Evolutionary conservation across 108 stramenopile species (phyloP).

Genomic region (Nannochloropsis oceanica): DNA sequence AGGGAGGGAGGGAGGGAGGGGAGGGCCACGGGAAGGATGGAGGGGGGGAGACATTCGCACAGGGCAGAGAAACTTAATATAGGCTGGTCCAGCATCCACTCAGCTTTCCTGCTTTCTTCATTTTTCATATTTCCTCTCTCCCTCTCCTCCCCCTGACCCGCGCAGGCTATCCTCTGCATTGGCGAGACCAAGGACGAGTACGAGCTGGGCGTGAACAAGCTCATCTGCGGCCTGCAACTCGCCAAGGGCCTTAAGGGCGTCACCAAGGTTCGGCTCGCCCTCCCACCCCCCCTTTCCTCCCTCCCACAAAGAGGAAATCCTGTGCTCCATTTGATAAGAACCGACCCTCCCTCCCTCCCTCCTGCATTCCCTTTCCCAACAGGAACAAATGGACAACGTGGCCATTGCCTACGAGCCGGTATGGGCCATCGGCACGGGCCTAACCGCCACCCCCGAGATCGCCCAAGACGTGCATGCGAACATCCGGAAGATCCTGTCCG

Average conservation of each 20-base stretch:
- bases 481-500: constrained; percentile 55
- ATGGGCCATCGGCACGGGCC: constrained; percentile 40
- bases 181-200: constrained; percentile 53
- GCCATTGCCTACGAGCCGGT: constrained; percentile 40
- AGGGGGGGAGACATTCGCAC: not conserved
- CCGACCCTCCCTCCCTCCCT: not conserved
- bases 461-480: constrained; percentile 63
- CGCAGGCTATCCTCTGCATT: constrained; percentile 52
- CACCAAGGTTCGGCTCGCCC: not conserved
- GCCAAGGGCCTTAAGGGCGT: constrained; percentile 31
- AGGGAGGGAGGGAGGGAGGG: not conserved
- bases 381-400: constrained; percentile 50
- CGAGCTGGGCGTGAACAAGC: constrained; percentile 20
- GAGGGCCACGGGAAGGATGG: not conserved
- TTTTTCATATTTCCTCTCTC: not conserved
- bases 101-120: not conserved
- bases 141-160: not conserved
- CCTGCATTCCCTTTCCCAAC: not conserved
- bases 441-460: constrained; percentile 43
- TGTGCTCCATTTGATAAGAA: too few relatives aligned
- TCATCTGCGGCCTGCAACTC: constrained; percentile 36
- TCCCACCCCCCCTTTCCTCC: not conserved
- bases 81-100: too few relatives aligned
- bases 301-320: too few relatives aligned
- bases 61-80: not conserved